Evolutionary conservation across 2,329 filamentous ascomycete species (phyloP), one percentile per base, ranked within the genome.

Genomic region (Colletotrichum falcatum): DNA sequence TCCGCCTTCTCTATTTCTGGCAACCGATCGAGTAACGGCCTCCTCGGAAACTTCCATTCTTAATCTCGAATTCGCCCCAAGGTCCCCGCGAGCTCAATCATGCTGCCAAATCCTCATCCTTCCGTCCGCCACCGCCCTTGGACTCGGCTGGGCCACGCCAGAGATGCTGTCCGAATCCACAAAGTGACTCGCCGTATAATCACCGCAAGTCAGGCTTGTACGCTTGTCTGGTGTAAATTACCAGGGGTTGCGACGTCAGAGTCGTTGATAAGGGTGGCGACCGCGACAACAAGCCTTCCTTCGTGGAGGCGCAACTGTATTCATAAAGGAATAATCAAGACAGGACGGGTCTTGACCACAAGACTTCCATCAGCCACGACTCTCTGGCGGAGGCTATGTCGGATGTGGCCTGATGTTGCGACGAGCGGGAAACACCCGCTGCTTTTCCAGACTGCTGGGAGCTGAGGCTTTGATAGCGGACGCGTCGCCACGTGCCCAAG

Each of bases 1-100:
- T 68, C 68, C 68, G 68, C 58, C 44, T 59, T 60, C 67, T 54
- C 65, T 71, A 68, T 68, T 71, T 71, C 48, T 39, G 64, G 61
- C 23, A 12, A 56, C 30, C 44, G 44, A 23, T 48, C 56, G 26
- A 62, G 35, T 11, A 39, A 7, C 7, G 1, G 33, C 33, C 33
- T 35, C 20, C 35, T 59, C 28, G 35, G 66, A 66, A 35, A 18
- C 42, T 58, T 61, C 63, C 48, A 53, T 44, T 33, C 42, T 58
- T 4, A 46, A 23, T 23, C 20, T 46, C 37, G 37, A 11, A 12
- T 5, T 3, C 44, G 2, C 12, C 30, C 23, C 26, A 39, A 37
- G 30, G 23, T 51, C 46, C 39, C 26, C 51, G 42, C 56, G n/a
- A 55, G 35, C 23, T 23, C 35, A 4, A 16, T 42, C 20, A 30